Evolutionary conservation across 2,329 filamentous ascomycete genomes (phyloP).

Genomic region (Beauveria caledonica): DNA sequence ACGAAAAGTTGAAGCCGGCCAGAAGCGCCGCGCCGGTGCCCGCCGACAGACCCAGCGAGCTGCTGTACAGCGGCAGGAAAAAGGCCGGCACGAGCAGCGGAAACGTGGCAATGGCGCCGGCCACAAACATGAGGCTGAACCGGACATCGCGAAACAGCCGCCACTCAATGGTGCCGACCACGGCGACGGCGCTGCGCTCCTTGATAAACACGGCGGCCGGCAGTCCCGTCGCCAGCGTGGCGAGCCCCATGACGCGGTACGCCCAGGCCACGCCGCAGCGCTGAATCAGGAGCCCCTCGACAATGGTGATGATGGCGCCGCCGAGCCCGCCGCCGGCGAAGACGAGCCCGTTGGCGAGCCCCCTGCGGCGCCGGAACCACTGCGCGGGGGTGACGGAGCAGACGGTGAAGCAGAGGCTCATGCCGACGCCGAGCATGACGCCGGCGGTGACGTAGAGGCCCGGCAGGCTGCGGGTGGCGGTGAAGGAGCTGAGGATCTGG

Average conservation of each 20-base stretch:
- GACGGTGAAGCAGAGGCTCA: conserved; percentile 12
- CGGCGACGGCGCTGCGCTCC: conserved; percentile 20
- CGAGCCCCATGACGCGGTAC: conserved; percentile 12
- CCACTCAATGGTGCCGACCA: conserved; percentile 37
- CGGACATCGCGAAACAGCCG: conserved; percentile 39
- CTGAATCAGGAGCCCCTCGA: conserved; percentile 9
- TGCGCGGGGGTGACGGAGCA: conserved; percentile 13
- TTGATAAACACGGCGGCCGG: conserved; percentile 11
- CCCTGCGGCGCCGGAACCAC: conserved; percentile 12
- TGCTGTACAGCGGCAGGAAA: conserved; percentile 47
- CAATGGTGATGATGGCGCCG: conserved; percentile 14
- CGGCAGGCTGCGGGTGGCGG: background rate
- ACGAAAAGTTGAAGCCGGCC: conserved; percentile 51
- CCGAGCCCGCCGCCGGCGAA: conserved; percentile 14
- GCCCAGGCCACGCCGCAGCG: conserved; percentile 13
- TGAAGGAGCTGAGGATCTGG: background rate
- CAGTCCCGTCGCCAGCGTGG: conserved; percentile 10
- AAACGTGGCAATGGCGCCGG: conserved; percentile 46
- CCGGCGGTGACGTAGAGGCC: conserved; percentile 12
- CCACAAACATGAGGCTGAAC: conserved; percentile 43
- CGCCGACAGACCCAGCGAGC: conserved; percentile 41
- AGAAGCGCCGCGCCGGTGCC: conserved; percentile 45
- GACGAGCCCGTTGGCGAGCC: conserved; percentile 14
- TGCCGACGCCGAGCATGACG: conserved; percentile 11
- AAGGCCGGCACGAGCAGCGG: conserved; percentile 51